Percentiles rank a stretch among this genome's conserved stretches.
Evolutionary conservation across 164 flowering plant species (phyloP).

Genomic region (Tetracentron sinense): DNA sequence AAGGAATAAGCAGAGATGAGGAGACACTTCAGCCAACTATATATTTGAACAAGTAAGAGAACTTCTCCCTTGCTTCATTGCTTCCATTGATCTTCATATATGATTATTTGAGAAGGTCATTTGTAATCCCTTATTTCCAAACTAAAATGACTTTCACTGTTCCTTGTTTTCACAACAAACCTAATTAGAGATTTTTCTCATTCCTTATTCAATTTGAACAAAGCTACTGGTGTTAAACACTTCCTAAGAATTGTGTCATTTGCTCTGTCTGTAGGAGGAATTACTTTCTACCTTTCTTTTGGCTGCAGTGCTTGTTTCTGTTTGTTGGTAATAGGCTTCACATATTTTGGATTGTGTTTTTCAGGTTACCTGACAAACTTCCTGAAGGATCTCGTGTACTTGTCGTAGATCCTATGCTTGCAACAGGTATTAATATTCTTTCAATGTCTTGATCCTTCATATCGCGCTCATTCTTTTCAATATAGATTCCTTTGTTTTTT

Average conservation of each 20-base stretch:
- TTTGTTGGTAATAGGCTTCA: not conserved
- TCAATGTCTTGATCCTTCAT: not conserved
- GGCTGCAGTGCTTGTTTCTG: not conserved
- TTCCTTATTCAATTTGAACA: not conserved
- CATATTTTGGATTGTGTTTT: conserved; percentile 1
- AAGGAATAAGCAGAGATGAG: conserved; percentile 80
- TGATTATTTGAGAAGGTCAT: not conserved
- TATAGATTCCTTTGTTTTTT: no score
- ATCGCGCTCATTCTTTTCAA: no score
- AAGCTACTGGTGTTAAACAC: not conserved
- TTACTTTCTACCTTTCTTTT: not conserved
- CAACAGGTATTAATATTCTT: conserved; percentile 61
- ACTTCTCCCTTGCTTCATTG: not conserved
- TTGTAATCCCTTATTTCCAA: not conserved
- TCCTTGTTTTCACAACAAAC: not conserved
- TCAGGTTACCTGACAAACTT: conserved; percentile 78
- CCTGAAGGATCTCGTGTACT: conserved; percentile 80
- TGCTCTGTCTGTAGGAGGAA: not conserved
- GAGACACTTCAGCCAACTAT: conserved; percentile 80
- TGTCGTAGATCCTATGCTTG: conserved; percentile 96
- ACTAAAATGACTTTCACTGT: not conserved
- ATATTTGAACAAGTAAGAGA: conserved; percentile 86
- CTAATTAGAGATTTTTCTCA: not conserved
- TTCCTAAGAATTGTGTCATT: not conserved
- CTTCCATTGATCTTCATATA: not conserved